Base-by-base conservation (phyloP, 495 filamentous ascomycete species). In the Rusavskia elegans region DNA sequence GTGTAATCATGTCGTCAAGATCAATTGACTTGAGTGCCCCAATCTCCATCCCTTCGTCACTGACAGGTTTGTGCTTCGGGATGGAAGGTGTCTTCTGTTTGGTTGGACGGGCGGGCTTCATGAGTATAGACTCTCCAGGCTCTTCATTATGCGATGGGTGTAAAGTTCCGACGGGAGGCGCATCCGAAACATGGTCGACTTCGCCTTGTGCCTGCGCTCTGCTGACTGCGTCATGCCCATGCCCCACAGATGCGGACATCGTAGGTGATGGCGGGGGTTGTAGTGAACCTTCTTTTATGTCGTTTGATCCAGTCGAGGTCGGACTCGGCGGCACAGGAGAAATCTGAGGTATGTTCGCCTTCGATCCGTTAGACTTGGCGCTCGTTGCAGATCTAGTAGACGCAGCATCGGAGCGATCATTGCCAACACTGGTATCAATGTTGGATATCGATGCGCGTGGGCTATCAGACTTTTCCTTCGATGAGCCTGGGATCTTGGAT, bases 151-250 rank as follows among this genome's bases (percentile, higher is more conserved):
- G 63, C 4, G 66, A 62, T 49, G 46, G 69, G 55, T 52, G 71
- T 53, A 61, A 58, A 48, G 60, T 71, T n/a, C 82, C 82, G 9
- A 73, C 74, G 17, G 87, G 87, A 17, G 93, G 90, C 41, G 79
- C 82, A 59, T 99, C 92, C n/a, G 92, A 97, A 4, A 99, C 87
- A 58, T 87, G 79, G 60, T 95, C 93, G 16, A 99, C 89, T 68
- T 97, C 92, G 21, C 87, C 89, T 54, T 78, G 85, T 51, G 83
- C 77, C 62, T 92, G 83, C 52, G 89, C 90, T 21, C 81, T 81
- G 48, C 78, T 73, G 32, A 97, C 77, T 69, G 89, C 81, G 58
- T 85, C 79, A 58, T 89, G 83, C 8, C 83, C 83, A 55, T 73
- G 65, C 39, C 86, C 84, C 57, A 95, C 66, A 16, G 86, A 87